Percentiles rank a stretch among this genome's conserved stretches.
Conservation (phyloP, 306 rosid species). For the Fagus crenata region DNA sequence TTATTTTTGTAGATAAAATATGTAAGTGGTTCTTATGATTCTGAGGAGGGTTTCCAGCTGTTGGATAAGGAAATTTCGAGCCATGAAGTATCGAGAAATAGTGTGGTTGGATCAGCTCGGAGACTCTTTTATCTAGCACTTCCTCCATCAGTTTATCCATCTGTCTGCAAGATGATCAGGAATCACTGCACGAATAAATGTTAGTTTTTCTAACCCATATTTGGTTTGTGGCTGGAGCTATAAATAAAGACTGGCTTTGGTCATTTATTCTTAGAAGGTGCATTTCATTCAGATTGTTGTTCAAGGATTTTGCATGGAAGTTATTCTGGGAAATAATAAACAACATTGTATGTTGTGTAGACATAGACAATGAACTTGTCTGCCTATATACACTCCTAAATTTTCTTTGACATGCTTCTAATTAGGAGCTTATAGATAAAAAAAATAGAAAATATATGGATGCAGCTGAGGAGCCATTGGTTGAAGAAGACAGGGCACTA, state of each 20-base stretch:
- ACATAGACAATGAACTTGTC: background rate
- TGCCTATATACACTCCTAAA: background rate
- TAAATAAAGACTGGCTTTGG: background rate
- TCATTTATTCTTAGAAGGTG: background rate
- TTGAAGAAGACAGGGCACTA: background rate
- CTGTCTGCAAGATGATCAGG: slow-evolving; percentile 92
- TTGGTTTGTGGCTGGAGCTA: slow-evolving; percentile 20
- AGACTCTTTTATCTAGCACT: slow-evolving; percentile 98
- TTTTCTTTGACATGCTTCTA: background rate
- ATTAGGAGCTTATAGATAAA: background rate
- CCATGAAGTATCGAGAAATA: slow-evolving; percentile 56
- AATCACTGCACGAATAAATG: slow-evolving; percentile 78
- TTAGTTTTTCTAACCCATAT: slow-evolving; percentile 41
- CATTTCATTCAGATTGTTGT: background rate
- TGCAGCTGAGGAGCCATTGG: background rate
- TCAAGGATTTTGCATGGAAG: background rate
- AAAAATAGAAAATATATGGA: background rate
- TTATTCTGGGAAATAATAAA: background rate
- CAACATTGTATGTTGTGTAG: background rate
- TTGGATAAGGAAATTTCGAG: slow-evolving; percentile 81
- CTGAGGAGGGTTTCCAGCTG: slow-evolving; percentile 64
- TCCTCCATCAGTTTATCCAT: slow-evolving; percentile 97
- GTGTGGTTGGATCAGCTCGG: slow-evolving; percentile 66
- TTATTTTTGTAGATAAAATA: slow-evolving; percentile 65
- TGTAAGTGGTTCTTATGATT: slow-evolving; percentile 85